Percentiles rank a stretch among this genome's conserved stretches.
These are phyloP conservation scores for Toxicodendron radicans DNA, from an alignment of 345 rosid genomes.

Conservation along the genomic window DNA sequence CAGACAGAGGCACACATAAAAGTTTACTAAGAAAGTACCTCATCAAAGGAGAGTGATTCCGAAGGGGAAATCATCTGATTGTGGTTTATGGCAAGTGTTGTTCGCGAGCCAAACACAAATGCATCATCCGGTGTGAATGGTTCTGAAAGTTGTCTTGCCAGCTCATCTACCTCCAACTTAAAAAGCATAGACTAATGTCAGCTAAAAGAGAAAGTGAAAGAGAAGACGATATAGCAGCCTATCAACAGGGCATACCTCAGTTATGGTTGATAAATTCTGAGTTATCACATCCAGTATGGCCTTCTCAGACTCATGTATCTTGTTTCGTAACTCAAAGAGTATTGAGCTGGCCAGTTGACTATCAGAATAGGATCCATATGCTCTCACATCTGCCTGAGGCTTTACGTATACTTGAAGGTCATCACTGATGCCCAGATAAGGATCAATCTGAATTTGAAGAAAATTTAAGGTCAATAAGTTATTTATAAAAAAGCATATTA, in stretches of 20 bases:
- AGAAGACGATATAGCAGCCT: background rate
- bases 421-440: conserved; percentile 63
- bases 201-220: conserved; percentile 9
- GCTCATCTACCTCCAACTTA: conserved; percentile 61
- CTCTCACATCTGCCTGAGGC: conserved; percentile 59
- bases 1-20: background rate
- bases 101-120: conserved; percentile 61
- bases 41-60: conserved; percentile 82
- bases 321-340: conserved; percentile 55
- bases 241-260: conserved; percentile 49
- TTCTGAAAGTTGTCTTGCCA: conserved; percentile 67
- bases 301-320: conserved; percentile 47
- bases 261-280: conserved; percentile 46
- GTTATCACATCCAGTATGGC: conserved; percentile 47
- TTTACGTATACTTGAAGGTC: conserved; percentile 68
- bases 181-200: conserved; percentile 24
- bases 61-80: conserved; percentile 49
- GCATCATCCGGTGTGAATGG: conserved; percentile 88
- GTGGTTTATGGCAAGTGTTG: conserved; percentile 44
- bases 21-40: conserved; percentile 41
- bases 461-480: background rate
- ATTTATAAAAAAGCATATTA: background rate
- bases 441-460: conserved; percentile 64
- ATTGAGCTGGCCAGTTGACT: conserved; percentile 58
- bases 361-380: conserved; percentile 70